Conservation (phyloP, 306 rosid genomes). For the Herpetospermum pedunculosum region DNA sequence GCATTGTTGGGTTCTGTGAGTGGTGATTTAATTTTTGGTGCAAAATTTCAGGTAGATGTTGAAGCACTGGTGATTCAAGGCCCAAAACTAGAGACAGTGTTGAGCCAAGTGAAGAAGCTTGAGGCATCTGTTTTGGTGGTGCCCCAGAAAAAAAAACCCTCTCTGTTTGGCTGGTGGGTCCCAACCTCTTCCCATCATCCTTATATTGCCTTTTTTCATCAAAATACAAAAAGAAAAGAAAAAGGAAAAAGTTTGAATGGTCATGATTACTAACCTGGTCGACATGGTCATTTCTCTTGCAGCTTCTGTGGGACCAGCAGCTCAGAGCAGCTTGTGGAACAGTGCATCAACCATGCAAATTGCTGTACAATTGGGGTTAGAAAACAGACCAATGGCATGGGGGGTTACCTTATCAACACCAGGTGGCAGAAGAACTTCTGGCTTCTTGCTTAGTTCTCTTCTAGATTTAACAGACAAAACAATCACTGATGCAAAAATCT, state of each 20-base stretch:
- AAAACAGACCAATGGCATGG: constrained; percentile 70
- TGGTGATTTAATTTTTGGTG: background rate
- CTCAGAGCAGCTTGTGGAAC: constrained; percentile 69
- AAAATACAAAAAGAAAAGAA: background rate
- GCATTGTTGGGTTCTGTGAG: background rate
- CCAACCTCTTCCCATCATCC: background rate
- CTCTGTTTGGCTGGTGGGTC: constrained; percentile 61
- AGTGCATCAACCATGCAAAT: constrained; percentile 63
- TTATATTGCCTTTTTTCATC: background rate
- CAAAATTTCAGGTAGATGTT: constrained; percentile 59
- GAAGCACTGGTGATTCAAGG: constrained; percentile 93
- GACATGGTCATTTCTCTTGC: constrained; percentile 8
- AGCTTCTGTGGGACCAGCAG: constrained; percentile 63
- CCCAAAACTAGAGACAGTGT: constrained; percentile 62
- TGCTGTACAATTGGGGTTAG: constrained; percentile 90
- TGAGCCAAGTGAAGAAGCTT: constrained; percentile 88
- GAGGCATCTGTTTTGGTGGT: constrained; percentile 80
- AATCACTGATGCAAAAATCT: background rate
- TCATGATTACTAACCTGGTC: constrained; percentile 1
- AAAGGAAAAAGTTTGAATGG: background rate
- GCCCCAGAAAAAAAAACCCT: constrained; percentile 78
- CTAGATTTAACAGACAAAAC: background rate
- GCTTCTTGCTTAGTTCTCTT: constrained; percentile 63
- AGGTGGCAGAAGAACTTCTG: constrained; percentile 97
- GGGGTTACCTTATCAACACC: constrained; percentile 82